Evolutionary conservation across 2,329 filamentous ascomycete genomes (phyloP).

Genomic region (Nothophaeocryptopus gaeumannii): DNA sequence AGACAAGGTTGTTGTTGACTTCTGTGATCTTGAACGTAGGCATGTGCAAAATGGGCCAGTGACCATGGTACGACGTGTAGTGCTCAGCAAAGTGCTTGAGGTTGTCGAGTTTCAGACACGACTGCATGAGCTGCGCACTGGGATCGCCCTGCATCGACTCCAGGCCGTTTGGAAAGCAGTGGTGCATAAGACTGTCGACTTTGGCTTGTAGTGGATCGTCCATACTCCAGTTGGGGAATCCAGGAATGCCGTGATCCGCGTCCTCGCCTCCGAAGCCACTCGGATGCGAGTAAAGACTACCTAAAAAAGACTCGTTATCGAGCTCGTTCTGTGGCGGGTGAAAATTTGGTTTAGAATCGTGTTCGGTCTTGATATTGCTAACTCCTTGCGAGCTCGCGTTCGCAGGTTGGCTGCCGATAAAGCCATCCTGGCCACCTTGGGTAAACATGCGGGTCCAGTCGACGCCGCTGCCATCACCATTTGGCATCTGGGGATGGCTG

Average conservation of each 20-base stretch:
- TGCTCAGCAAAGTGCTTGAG: slow-evolving; percentile 68
- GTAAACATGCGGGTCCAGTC: slow-evolving; percentile 48
- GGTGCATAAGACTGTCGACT: slow-evolving; percentile 45
- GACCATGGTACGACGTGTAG: slow-evolving; percentile 69
- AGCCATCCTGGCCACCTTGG: slow-evolving; percentile 45
- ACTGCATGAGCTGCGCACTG: slow-evolving; percentile 42
- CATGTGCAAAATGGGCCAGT: slow-evolving; percentile 71
- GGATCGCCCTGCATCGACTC: slow-evolving; percentile 55
- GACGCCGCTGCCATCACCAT: slow-evolving; percentile 34
- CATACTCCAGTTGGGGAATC: slow-evolving; percentile 43
- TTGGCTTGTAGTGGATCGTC: slow-evolving; percentile 48
- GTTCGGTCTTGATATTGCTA: slow-evolving; percentile 42
- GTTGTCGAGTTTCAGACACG: slow-evolving; percentile 64
- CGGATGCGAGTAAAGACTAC: slow-evolving; percentile 47
- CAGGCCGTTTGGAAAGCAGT: slow-evolving; percentile 56
- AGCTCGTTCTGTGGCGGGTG: slow-evolving; percentile 38
- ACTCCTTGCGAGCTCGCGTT: slow-evolving; percentile 39
- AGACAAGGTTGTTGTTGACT: slow-evolving; percentile 64
- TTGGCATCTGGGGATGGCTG: slow-evolving; percentile 31
- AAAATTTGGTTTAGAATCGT: slow-evolving; percentile 42
- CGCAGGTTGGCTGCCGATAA: slow-evolving; percentile 48
- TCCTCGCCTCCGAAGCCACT: slow-evolving; percentile 42
- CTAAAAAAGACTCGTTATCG: slow-evolving; percentile 49
- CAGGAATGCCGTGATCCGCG: slow-evolving; percentile 33
- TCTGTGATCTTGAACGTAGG: slow-evolving; percentile 67